Evolutionary conservation across 768 basidiomycete genomes (phyloP).

Genomic region (Suillus bovinus): DNA sequence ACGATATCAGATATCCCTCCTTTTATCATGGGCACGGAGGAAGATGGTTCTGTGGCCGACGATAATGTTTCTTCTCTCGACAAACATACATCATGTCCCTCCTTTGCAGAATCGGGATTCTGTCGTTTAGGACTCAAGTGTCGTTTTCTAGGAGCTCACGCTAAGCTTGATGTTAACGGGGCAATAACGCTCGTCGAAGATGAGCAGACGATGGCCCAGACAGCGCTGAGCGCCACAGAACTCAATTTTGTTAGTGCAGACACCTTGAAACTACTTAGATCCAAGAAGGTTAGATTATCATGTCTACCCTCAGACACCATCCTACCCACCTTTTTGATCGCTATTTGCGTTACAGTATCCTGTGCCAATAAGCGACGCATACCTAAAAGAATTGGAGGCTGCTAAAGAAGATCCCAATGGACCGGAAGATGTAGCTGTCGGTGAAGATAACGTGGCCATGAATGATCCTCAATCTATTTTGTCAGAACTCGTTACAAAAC

Average conservation of each 20-base stretch:
- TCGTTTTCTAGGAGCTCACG: conserved; percentile 83
- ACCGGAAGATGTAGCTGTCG: conserved; percentile 12
- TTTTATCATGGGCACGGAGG: conserved; percentile 37
- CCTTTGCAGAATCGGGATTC: conserved; percentile 30
- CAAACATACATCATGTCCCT: conserved; percentile 23
- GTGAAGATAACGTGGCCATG: conserved; percentile 9
- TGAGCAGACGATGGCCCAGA: conserved; percentile 55
- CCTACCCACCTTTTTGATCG: too few relatives aligned
- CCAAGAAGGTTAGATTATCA: conserved; percentile 55
- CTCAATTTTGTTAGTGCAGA: conserved; percentile 67
- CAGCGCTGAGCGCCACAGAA: conserved; percentile 54
- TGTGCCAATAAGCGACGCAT: conserved; percentile 60
- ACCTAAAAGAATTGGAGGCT: conserved; percentile 52
- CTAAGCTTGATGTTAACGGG: conserved; percentile 48
- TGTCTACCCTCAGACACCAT: too few relatives aligned
- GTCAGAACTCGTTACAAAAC: conserved; percentile 29
- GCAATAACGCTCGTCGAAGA: conserved; percentile 48
- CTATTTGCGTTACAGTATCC: conserved; percentile 49
- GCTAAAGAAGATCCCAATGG: conserved; percentile 27
- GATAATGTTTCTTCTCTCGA: conserved; percentile 19
- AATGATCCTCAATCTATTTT: neutral
- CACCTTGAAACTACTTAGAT: conserved; percentile 58
- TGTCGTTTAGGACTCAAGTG: conserved; percentile 76
- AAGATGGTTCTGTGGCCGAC: neutral
- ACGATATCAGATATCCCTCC: conserved; percentile 50